Evolutionary conservation across 1,284 basidiomycete species (phyloP).

Genomic region (Ustilago hordei): DNA sequence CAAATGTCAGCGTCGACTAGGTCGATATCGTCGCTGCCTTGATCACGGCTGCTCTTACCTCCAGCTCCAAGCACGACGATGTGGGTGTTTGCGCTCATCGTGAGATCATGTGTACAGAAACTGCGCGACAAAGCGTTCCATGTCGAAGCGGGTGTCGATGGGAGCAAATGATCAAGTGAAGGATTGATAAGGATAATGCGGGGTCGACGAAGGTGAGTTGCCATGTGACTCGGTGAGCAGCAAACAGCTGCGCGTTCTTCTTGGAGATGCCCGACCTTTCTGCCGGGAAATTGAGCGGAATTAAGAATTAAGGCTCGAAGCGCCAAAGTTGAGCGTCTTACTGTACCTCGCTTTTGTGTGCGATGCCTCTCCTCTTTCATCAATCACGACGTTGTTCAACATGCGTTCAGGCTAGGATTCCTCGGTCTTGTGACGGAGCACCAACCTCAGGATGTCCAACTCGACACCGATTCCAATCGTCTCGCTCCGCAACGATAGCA

Average conservation of each 20-base stretch:
- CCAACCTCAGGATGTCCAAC: constrained; percentile 5
- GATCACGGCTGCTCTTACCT: constrained; percentile 26
- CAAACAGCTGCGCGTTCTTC: not conserved
- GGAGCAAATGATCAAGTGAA: not conserved
- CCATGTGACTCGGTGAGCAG: constrained; percentile 4
- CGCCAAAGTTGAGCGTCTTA: constrained; percentile 4
- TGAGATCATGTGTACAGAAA: not conserved
- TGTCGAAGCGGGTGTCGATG: not conserved
- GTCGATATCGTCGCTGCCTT: too few relatives aligned
- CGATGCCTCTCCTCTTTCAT: not conserved
- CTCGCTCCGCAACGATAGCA: constrained; percentile 17
- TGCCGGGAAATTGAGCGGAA: constrained; percentile 23
- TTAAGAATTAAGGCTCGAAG: constrained; percentile 4
- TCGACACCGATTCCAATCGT: constrained; percentile 48
- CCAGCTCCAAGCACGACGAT: constrained; percentile 58
- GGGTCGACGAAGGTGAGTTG: not conserved
- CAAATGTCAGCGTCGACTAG: too few relatives aligned
- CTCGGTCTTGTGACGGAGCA: too few relatives aligned
- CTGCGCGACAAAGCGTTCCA: not conserved
- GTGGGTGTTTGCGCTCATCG: constrained; percentile 12
- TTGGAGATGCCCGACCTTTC: constrained; percentile 13
- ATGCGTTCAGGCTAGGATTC: not conserved
- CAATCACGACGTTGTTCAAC: not conserved
- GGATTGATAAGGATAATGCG: not conserved
- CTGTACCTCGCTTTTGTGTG: too few relatives aligned